Conservation (phyloP, 352 stramenopile species). For the Phytophthora quininea region DNA sequence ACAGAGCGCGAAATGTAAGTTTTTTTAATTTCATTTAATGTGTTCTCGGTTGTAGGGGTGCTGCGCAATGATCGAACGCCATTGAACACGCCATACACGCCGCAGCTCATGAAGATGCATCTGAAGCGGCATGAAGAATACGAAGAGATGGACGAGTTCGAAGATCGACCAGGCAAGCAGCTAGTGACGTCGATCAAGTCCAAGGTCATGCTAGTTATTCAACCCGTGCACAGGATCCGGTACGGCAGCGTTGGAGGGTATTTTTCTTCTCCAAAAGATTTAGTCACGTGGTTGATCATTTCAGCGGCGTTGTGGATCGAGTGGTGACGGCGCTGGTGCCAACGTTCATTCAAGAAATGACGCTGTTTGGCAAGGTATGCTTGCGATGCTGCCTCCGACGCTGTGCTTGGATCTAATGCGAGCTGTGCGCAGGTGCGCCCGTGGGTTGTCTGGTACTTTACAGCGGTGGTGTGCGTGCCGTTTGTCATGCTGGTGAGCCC, state of each 20-base stretch:
- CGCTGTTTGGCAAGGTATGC: slow-evolving; percentile 48
- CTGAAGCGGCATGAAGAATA: slow-evolving; percentile 69
- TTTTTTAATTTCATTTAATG: no score
- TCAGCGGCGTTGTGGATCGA: slow-evolving; percentile 33
- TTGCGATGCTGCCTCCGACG: background rate
- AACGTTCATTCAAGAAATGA: slow-evolving; percentile 40
- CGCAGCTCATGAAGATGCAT: slow-evolving; percentile 84
- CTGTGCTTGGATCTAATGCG: no score
- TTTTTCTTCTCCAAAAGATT: no score
- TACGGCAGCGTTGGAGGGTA: slow-evolving; percentile 27
- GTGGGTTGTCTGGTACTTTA: slow-evolving; percentile 76
- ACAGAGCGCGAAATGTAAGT: background rate
- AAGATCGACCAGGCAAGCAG: slow-evolving; percentile 33
- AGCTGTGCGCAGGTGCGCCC: slow-evolving; percentile 39
- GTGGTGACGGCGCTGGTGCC: slow-evolving; percentile 48
- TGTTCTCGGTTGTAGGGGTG: slow-evolving; percentile 31
- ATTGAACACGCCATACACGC: slow-evolving; percentile 86
- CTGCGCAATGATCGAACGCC: slow-evolving; percentile 76
- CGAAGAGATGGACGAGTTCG: slow-evolving; percentile 40
- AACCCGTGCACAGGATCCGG: slow-evolving; percentile 58
- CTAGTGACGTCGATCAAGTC: slow-evolving; percentile 51
- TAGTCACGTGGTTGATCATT: background rate
- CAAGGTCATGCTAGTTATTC: slow-evolving; percentile 42
- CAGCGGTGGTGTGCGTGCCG: slow-evolving; percentile 69
- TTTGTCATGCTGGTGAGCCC: slow-evolving; percentile 75